Base-by-base conservation (phyloP, 345 rosid genomes). In the Arabis alpina region DNA sequence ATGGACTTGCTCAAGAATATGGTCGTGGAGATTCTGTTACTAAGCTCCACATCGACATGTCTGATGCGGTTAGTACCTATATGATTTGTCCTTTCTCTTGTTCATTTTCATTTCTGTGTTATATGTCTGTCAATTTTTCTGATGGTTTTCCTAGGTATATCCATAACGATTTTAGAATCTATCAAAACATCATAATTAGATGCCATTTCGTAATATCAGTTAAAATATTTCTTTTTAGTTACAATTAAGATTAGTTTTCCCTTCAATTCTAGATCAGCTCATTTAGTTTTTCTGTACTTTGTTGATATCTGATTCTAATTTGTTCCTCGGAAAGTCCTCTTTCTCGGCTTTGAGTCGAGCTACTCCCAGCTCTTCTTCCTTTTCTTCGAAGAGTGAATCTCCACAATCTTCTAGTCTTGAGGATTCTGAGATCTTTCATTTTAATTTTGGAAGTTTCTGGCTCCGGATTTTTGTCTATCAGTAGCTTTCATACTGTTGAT, bases 11-110 rank as follows among this genome's bases (percentile, higher is more conserved):
- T 25, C 72, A 86, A 79, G 98, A 88, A 76, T 80, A 80, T 56
- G 95, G 93, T 23, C 93, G 91, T 69, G 98, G 91, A 48, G 95
- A 92, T 76, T 88, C 95, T 53, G 93, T 89, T 23, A 92, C 97
- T 45, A 90, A 90, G 81, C 92, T 92, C 71, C 98, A 92, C 2
- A 90, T 85, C 69, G 91, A 88, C 82, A 83, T 87, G 91, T 88
- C 91, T 70, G 98, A 90, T 82, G 91, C 91, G 83, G 95, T 92
- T 66, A 75, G 71, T 69, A 41, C 55, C 16, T 11, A 10, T 61
- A 24, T 15, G 8, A 8, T 24, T 69, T 69, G 16, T 16, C 34
- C 48, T 66, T 13, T 49, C 27, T 13, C 8, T 10, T 40, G 3
- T n/a, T 43, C 19, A n/a, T 59, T 27, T 60, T 42, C 10, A 9